Evolutionary conservation across 176 grass and related monocot species (phyloP).

Genomic region (Tuctoria greenei): DNA sequence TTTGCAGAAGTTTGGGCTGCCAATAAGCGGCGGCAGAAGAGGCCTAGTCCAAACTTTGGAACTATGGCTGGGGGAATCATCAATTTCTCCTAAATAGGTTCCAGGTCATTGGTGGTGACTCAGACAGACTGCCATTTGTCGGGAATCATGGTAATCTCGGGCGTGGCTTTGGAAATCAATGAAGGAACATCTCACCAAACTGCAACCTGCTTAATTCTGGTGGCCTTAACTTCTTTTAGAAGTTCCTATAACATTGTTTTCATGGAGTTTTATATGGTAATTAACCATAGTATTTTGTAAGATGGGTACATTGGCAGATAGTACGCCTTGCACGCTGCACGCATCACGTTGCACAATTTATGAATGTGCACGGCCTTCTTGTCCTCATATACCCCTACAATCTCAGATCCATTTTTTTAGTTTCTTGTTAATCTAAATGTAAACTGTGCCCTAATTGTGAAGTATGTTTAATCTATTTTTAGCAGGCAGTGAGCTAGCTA

Average conservation of each 20-base stretch:
- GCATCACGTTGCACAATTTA: slow-evolving; percentile 30
- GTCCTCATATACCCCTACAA: neutral
- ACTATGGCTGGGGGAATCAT: slow-evolving; percentile 34
- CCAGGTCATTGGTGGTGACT: slow-evolving; percentile 47
- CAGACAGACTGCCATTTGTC: slow-evolving; percentile 42
- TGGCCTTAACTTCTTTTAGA: slow-evolving; percentile 21
- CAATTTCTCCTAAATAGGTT: slow-evolving; percentile 28
- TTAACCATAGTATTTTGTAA: slow-evolving; percentile 11
- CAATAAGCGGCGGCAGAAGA: slow-evolving; percentile 35
- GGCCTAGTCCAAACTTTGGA: slow-evolving; percentile 15
- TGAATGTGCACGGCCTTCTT: neutral
- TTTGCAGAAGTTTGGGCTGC: slow-evolving; percentile 46
- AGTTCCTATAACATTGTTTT: slow-evolving; percentile 25
- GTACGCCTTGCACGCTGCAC: slow-evolving; percentile 23
- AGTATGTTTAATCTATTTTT: slow-evolving; percentile 9
- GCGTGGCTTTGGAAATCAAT: slow-evolving; percentile 30
- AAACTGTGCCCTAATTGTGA: neutral
- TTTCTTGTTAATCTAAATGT: slow-evolving; percentile 12
- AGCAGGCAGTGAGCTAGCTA: neutral
- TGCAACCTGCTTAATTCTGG: slow-evolving; percentile 44
- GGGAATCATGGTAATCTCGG: slow-evolving; percentile 21
- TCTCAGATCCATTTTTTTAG: slow-evolving; percentile 6
- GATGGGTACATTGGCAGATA: neutral
- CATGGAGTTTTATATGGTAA: slow-evolving; percentile 22
- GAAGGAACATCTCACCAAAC: slow-evolving; percentile 43